A percentile compares a stretch with the other conserved stretches of the same genome.
phyloP scores from a whole-genome alignment of 1,139 yeast genomes.

The Torulaspora globosa region DNA sequence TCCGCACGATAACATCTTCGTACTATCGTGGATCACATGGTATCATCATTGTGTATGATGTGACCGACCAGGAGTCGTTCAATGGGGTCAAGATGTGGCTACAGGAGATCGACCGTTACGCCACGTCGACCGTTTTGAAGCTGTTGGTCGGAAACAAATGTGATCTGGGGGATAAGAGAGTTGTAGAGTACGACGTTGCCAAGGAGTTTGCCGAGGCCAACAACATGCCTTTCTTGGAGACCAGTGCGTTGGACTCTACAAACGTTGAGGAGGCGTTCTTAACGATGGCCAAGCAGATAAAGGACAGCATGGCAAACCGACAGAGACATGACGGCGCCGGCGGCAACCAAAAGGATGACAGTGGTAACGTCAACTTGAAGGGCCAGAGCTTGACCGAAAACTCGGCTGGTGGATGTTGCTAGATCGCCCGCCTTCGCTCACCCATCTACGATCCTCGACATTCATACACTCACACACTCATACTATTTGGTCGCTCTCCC shows the following conservation, averaged over 20 bases:
- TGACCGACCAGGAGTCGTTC: conserved; percentile 96
- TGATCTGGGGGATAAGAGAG: conserved; percentile 88
- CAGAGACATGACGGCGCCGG: conserved; percentile 40
- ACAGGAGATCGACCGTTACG: conserved; percentile 97
- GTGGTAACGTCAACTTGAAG: conserved; percentile 77
- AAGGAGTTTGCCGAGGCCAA: conserved; percentile 97
- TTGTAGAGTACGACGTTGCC: conserved; percentile 93
- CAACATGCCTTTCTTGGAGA: conserved; percentile 93
- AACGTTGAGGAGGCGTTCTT: conserved; percentile 97
- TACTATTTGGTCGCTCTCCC: conserved; percentile 5
- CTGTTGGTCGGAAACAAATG: conserved; percentile 95
- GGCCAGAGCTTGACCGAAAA: conserved; percentile 79
- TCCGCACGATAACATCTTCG: conserved; percentile 95
- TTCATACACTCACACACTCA: neutral
- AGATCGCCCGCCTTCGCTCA: neutral
- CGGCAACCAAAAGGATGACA: conserved; percentile 41
- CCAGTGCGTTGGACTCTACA: conserved; percentile 91
- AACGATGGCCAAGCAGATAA: conserved; percentile 98
- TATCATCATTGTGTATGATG: conserved; percentile 95
- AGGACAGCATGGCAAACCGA: conserved; percentile 85
- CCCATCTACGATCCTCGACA: neutral
- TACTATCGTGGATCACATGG: conserved; percentile 99
- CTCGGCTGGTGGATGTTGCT: conserved; percentile 69
- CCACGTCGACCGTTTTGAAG: conserved; percentile 96
- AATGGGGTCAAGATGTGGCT: conserved; percentile 98